phyloP scores from a whole-genome alignment of 306 rosid genomes.

The Fragaria nilgerrensis region DNA sequence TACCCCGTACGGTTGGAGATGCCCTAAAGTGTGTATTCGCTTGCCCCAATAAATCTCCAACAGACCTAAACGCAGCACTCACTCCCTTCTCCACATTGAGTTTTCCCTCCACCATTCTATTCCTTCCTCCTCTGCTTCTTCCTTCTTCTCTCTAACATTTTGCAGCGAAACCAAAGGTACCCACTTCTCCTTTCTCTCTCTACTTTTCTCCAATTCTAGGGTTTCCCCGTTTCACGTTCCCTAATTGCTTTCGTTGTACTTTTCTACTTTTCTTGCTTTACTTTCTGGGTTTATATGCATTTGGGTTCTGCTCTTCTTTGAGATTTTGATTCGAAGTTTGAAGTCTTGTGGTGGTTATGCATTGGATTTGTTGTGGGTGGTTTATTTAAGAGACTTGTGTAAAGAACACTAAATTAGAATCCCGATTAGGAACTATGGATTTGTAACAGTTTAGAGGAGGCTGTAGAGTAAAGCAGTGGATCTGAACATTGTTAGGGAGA shows the following conservation, averaged over 20 bases:
- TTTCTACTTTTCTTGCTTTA: not conserved
- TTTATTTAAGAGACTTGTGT: not conserved
- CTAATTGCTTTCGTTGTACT: not conserved
- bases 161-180: constrained; percentile 20
- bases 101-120: constrained; percentile 45
- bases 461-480: not conserved
- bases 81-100: constrained; percentile 18
- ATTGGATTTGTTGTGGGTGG: not conserved
- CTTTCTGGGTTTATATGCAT: constrained; percentile 5
- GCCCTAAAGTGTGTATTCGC: not conserved
- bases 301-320: not conserved
- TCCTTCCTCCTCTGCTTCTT: not conserved
- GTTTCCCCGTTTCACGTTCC: constrained; percentile 3
- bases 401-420: not conserved
- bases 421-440: not conserved
- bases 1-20: not conserved
- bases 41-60: not conserved
- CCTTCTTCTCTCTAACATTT: not conserved
- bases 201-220: constrained; percentile 17
- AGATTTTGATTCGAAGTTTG: constrained; percentile 9
- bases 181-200: constrained; percentile 23
- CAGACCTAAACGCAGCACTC: not conserved
- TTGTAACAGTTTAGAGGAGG: not conserved
- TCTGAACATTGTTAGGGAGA: not conserved
- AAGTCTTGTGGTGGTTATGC: constrained; percentile 7